Base-by-base conservation (phyloP, 2,329 filamentous ascomycete species). In the Penicillium janthinellum region DNA sequence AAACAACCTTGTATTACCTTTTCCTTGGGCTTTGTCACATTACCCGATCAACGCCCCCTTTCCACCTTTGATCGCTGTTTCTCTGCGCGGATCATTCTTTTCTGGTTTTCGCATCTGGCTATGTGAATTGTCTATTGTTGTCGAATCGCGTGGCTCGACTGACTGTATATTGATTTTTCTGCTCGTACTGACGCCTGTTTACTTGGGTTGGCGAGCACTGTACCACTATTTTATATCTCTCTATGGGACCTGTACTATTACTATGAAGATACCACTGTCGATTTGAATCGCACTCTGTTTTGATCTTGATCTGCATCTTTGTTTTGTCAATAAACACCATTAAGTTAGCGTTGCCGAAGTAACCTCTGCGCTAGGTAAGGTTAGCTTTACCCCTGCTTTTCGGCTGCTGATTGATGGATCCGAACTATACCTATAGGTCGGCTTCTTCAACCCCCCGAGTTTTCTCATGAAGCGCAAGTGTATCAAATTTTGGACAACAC, bases 1-100 rank as follows among this genome's bases (percentile, higher is more conserved):
- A 61, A 64, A 49, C 35, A 42, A 56, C 47, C 50, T 60, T 70
- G 66, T 66, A 67, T 67, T 62, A 69, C 59, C 62, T 60, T 54
- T 38, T 34, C 39, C 22, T 37, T 51, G 44, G 50, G 34, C 17
- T 38, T 42, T 56, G 54, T 57, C 10, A 35, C n/a, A 17, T 10
- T 39, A 17, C 20, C 31, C 22, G 20, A 1, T 17, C 41, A 20
- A 38, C 31, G 38, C 51, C 45, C 42, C 28, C n/a, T 56, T 15
- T 42, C 51, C 51, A 38, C 17, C 22, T 58, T 37, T 51, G 45
- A 15, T 37, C 42, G 51, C 51, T 38, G 48, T 45, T 51, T 35
- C 51, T 53, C 37, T 39, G 34, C 25, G 54, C 41, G 48, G 31
- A 25, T 53, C 34, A 54, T 57, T 49, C 49, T 54, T 51, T 35